A percentile compares a stretch with the other conserved stretches of the same genome.
phyloP scores from a whole-genome alignment of 2,329 filamentous ascomycete genomes.

The Fusarium sp. region DNA sequence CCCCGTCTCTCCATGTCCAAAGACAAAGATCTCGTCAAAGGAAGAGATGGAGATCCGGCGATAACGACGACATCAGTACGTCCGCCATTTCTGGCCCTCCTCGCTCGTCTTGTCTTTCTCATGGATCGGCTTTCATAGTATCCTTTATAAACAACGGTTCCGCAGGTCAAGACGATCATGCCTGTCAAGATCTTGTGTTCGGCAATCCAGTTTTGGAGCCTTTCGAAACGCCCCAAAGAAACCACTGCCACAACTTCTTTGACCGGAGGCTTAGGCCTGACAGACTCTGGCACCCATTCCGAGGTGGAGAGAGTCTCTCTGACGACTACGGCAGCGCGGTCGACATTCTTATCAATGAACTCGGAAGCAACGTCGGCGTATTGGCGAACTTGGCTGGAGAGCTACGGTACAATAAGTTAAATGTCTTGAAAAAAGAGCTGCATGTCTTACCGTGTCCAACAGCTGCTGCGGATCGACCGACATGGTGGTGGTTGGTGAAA shows the following conservation, averaged over 20 bases:
- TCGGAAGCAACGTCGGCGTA: slow-evolving; percentile 82
- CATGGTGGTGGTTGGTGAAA: slow-evolving; percentile 64
- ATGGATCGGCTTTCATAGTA: slow-evolving; percentile 67
- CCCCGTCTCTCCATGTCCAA: slow-evolving; percentile 90
- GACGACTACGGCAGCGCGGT: slow-evolving; percentile 77
- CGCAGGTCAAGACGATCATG: slow-evolving; percentile 76
- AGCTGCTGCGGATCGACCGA: slow-evolving; percentile 84
- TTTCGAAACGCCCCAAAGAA: slow-evolving; percentile 59
- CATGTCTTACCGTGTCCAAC: slow-evolving; percentile 75
- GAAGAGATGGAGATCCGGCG: slow-evolving; percentile 87
- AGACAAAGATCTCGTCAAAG: slow-evolving; percentile 84
- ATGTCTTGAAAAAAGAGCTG: not conserved
- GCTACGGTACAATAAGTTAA: slow-evolving; percentile 52
- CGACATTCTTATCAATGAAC: slow-evolving; percentile 84
- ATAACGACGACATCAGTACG: slow-evolving; percentile 89
- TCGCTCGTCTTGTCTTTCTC: slow-evolving; percentile 79
- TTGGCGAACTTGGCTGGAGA: slow-evolving; percentile 72
- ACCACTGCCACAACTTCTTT: slow-evolving; percentile 51
- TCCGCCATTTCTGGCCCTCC: slow-evolving; percentile 83
- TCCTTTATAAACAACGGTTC: slow-evolving; percentile 70
- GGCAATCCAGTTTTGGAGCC: slow-evolving; percentile 76
- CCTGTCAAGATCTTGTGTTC: slow-evolving; percentile 80
- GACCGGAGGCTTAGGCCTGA: slow-evolving; percentile 69
- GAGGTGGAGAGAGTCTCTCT: slow-evolving; percentile 76
- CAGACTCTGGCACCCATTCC: slow-evolving; percentile 78